Evolutionary conservation across 2,329 filamentous ascomycete genomes (phyloP), one percentile per base, ranked within the genome.

Genomic region (Domatiomyces catenatus): DNA sequence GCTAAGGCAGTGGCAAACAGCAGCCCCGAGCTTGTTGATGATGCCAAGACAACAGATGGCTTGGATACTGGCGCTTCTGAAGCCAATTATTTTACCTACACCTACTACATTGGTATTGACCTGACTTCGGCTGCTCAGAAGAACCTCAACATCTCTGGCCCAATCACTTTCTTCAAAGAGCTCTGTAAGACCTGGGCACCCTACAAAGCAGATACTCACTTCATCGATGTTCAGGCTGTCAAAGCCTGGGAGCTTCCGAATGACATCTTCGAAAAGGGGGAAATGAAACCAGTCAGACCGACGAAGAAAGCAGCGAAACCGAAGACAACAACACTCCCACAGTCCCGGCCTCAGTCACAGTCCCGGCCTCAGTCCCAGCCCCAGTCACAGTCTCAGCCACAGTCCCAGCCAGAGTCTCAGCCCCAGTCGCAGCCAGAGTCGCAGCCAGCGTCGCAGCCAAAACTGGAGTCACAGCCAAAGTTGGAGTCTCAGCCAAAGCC

Each of bases 181-280:
- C 76, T 83, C 48, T 93, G 89, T 66, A 82, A 74, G 39, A 75
- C 74, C 42, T 92, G 86, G 80, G 73, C 83, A 45, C 80, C 83
- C 51, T 94, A 84, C 66, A 74, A 90, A 56, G 70, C 76, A 10
- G 78, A 84, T n/a, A 69, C 86, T 48, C 86, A 88, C 63, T 86
- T 81, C 43, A 71, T 98, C 48, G 81, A 82, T 49, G 80, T 96
- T 48, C 83, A 87, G 54, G 83, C 94, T 63, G 82, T 88, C 47
- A 83, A 86, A 67, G 95, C 89, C 67, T 85, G 86, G 64, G 81
- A 88, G 62, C 75, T 98, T 22, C 92, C 92, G 24, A 81, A 86
- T 53, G 90, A 98, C 65, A 81, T 96, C 2, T 98, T 98, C 64
- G 76, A 63, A 45, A 49, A 50, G 8, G 86, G 86, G 61, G 92